Percentiles rank a stretch among this genome's conserved stretches.
Evolutionary conservation across 108 stramenopile genomes (phyloP).

Genomic region (Seminavis robusta): DNA sequence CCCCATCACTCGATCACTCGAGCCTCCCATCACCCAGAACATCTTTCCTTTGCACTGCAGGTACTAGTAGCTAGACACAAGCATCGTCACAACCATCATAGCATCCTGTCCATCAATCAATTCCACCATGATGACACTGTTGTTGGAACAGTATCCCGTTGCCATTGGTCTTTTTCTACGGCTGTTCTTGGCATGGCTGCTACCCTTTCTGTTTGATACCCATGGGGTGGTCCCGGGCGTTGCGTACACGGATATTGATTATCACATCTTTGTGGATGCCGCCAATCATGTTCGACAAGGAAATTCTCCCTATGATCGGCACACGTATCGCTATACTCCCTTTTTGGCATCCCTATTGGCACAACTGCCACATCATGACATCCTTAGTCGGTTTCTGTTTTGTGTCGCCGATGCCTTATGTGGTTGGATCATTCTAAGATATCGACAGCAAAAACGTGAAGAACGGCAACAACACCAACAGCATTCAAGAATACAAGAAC

Average conservation of each 20-base stretch:
- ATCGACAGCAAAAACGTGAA: slow-evolving; percentile 15
- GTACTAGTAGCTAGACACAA: too few species aligned
- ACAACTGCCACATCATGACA: slow-evolving; percentile 21
- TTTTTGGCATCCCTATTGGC: slow-evolving; percentile 81
- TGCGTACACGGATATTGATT: slow-evolving; percentile 87
- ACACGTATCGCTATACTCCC: slow-evolving; percentile 99
- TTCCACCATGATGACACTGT: too few species aligned
- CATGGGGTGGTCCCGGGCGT: slow-evolving; percentile 64
- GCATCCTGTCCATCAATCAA: too few species aligned
- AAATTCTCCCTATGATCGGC: slow-evolving; percentile 84
- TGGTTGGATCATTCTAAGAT: slow-evolving; percentile 61
- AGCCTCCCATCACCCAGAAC: too few species aligned
- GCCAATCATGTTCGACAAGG: slow-evolving; percentile 55
- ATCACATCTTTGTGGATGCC: slow-evolving; percentile 84
- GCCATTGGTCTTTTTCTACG: slow-evolving; percentile 63
- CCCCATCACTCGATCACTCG: too few species aligned
- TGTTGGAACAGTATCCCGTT: too few species aligned
- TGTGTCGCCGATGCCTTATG: slow-evolving; percentile 82
- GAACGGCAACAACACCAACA: slow-evolving; percentile 13
- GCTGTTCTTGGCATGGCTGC: slow-evolving; percentile 49
- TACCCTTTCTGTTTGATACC: slow-evolving; percentile 67
- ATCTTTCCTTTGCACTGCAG: too few species aligned
- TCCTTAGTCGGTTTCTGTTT: slow-evolving; percentile 67
- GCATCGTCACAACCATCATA: too few species aligned
- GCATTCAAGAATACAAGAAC: not conserved